Evolutionary conservation across 2,329 filamentous ascomycete species (phyloP).

Genomic region (Ambrosiella cleistominuta): DNA sequence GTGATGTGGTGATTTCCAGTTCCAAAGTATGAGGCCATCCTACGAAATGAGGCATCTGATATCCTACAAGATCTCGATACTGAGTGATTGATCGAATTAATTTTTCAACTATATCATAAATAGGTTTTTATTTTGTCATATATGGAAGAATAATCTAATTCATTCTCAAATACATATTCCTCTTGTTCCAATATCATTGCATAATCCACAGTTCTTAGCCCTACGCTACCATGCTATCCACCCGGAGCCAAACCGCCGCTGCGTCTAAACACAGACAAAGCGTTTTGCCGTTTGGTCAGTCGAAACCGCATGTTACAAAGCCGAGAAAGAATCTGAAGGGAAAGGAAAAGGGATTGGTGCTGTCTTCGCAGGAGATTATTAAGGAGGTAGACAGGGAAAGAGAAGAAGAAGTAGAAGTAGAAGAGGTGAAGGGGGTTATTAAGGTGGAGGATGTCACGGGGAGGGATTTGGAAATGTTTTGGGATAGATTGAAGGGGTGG

Average conservation of each 20-base stretch:
- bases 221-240: neutral
- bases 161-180: no score
- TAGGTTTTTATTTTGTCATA: no score
- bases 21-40: no score
- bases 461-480: slow-evolving; percentile 13
- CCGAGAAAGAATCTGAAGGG: neutral
- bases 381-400: neutral
- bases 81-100: no score
- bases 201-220: neutral
- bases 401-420: neutral
- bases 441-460: neutral
- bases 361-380: neutral
- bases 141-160: no score
- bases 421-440: neutral
- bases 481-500: slow-evolving; percentile 23
- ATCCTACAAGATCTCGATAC: no score
- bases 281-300: neutral
- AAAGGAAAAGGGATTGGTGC: neutral
- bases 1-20: no score
- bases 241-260: neutral
- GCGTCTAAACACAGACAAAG: neutral
- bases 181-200: no score
- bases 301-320: neutral
- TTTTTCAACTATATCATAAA: no score
- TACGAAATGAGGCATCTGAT: no score